These are phyloP conservation scores for Oryza glumipatula DNA, from an alignment of 176 grass and related monocot species.

Conservation along the genomic window DNA sequence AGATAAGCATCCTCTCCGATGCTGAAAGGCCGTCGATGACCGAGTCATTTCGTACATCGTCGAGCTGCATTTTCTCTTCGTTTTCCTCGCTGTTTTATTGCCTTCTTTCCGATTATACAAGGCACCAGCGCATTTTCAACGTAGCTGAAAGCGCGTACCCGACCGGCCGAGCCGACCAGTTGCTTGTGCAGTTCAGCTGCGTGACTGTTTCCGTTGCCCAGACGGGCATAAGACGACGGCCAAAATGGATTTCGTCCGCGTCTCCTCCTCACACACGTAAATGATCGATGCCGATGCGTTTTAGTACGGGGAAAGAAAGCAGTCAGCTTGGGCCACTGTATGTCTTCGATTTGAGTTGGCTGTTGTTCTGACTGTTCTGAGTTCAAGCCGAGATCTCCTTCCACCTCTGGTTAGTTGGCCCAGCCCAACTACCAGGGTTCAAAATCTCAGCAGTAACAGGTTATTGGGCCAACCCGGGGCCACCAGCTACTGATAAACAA, in stretches of 20 bases:
- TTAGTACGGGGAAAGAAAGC: too few relatives aligned
- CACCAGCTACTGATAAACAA: too few relatives aligned
- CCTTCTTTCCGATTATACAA: not conserved
- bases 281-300: too few relatives aligned
- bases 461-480: too few relatives aligned
- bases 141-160: conserved; percentile 22
- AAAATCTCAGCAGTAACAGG: too few relatives aligned
- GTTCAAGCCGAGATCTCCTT: too few relatives aligned
- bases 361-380: too few relatives aligned
- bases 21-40: conserved; percentile 32
- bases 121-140: not conserved
- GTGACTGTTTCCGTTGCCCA: not conserved
- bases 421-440: too few relatives aligned
- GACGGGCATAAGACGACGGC: not conserved
- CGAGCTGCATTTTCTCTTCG: not conserved
- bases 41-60: conserved; percentile 3
- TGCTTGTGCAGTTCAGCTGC: not conserved
- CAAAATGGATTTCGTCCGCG: not conserved
- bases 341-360: too few relatives aligned
- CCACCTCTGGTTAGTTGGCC: too few relatives aligned
- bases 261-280: too few relatives aligned
- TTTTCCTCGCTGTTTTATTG: not conserved
- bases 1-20: not conserved
- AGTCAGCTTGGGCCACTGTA: too few relatives aligned
- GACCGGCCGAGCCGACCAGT: conserved; percentile 2